phyloP scores from a whole-genome alignment of 371 early-diverging fungal genomes.

The Mortierella polycephala region DNA sequence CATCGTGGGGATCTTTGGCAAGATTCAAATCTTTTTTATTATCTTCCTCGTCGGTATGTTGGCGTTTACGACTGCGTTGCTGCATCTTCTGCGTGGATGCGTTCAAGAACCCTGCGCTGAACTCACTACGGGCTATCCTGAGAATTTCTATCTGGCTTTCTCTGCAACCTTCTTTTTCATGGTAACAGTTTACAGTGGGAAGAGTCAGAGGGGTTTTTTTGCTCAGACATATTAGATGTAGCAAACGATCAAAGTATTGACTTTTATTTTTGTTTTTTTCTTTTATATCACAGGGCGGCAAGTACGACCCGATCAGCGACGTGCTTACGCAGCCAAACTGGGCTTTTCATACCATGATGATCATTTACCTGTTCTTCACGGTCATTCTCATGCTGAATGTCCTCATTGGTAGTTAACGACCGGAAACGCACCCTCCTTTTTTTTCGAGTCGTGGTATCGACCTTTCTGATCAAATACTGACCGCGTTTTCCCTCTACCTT shows the following conservation, averaged over 20 bases:
- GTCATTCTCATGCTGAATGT: slow-evolving; percentile 11
- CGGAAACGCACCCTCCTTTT: neutral
- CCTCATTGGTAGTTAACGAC: neutral
- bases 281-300: neutral
- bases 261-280: neutral
- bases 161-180: neutral
- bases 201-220: neutral
- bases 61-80: slow-evolving; percentile 6
- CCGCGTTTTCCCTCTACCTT: no score
- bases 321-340: neutral
- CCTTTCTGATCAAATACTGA: neutral
- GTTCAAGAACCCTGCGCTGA: neutral
- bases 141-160: neutral
- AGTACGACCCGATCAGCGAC: neutral
- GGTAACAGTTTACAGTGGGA: neutral
- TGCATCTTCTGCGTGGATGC: slow-evolving; percentile 1
- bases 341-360: slow-evolving; percentile 5
- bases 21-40: slow-evolving; percentile 24
- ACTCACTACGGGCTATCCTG: neutral
- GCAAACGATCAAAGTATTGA: no score
- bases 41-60: slow-evolving; percentile 12
- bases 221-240: neutral
- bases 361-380: neutral
- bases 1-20: neutral
- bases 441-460: neutral